A percentile compares a stretch with the other conserved stretches of the same genome.
phyloP scores from a whole-genome alignment of 225 moss, liverwort and hornwort genomes.

The Pseudisothecium myosuroides region DNA sequence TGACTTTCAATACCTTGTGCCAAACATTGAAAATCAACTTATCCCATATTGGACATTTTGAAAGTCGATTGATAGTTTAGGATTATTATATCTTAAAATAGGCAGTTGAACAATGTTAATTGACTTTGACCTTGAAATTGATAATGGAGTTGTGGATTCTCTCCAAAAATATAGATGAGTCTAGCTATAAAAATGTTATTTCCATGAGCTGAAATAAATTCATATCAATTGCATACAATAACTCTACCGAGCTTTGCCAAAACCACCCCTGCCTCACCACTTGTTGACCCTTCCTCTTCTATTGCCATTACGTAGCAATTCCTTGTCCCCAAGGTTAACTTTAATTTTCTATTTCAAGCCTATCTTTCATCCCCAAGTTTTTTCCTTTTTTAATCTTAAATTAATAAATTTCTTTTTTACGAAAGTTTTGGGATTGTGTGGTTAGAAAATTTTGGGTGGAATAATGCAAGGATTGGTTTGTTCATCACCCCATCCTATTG shows the following conservation, averaged over 20 bases:
- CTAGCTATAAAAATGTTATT: not conserved
- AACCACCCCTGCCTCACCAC: fast-evolving
- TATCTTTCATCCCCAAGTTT: too few species aligned
- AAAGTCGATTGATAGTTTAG: not conserved
- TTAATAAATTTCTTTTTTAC: not conserved
- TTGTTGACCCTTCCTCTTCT: not conserved
- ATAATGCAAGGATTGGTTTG: fast-evolving
- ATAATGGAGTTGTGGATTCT: not conserved
- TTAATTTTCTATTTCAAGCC: fast-evolving
- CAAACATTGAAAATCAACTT: not conserved
- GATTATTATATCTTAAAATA: not conserved
- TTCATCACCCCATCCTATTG: fast-evolving
- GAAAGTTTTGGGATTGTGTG: not conserved
- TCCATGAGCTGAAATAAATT: fast-evolving
- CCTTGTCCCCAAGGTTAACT: not conserved
- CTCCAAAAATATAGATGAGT: too few species aligned
- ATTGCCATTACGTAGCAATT: not conserved
- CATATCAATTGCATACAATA: not conserved
- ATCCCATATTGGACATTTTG: not conserved
- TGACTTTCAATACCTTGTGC: not conserved
- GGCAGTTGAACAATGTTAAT: not conserved
- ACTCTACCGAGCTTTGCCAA: not conserved
- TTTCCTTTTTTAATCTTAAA: too few species aligned
- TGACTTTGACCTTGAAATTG: too few species aligned
- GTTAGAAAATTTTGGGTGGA: not conserved